Evolutionary conservation across 192 early-diverging fungal species (phyloP), one percentile per base, ranked within the genome.

Genomic region (Paraglomus brasilianum): DNA sequence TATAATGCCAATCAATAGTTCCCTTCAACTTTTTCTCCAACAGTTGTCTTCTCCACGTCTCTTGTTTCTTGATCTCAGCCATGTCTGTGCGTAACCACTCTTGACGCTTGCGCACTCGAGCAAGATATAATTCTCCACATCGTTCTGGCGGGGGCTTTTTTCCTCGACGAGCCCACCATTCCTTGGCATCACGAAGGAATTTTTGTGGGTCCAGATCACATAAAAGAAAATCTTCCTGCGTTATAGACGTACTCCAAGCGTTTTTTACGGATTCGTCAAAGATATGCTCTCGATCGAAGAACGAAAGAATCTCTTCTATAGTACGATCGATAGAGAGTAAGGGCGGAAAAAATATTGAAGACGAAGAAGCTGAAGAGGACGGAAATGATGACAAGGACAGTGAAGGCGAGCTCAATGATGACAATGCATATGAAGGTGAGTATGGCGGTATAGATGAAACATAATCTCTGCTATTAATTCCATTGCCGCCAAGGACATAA

Each of bases 151-250:
- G 67, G 15, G 67, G 67, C 48, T 69, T 69, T 21, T 69, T 69
- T 36, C 67, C 52, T 42, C 67, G 67, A 43, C 53, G n/a, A 14
- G 67, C 67, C 67, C 67, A 69, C 67, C 67, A 69, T n/a, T 69
- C 67, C 19, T 44, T 41, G 9, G 67, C 67, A 69, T 69, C 67
- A 17, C 53, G 67, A 46, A 69, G n/a, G 48, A 69, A 69, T 57
- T 49, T 69, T 44, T n/a, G 22, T 10, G 11, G 42, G 15, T 69
- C 67, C 4, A 57, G 21, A 38, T 56, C 42, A n/a, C 7, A 43
- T 19, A 40, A 57, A n/a, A 56, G 19, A 13, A 69, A 56, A 42
- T 69, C 51, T 10, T 69, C 55, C 10, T 44, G 15, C 4, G 41
- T 57, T 10, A 69, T 57, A 11, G 66, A 68, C 10, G 14, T 43